Evolutionary conservation across 345 rosid species (phyloP), one percentile per base, ranked within the genome.

Genomic region (Corchorus capsularis): DNA sequence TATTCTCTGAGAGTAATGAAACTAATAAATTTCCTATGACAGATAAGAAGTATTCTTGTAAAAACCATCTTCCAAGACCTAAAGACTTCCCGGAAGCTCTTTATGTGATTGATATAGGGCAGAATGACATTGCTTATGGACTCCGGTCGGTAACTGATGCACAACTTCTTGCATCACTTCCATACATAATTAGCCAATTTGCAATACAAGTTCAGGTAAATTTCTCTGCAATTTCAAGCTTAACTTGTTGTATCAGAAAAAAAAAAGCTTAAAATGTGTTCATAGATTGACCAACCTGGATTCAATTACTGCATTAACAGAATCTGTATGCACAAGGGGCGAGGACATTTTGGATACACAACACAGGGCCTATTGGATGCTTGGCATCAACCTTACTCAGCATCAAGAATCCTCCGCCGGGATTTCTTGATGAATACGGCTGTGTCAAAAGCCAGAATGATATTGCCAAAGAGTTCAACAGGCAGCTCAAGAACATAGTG

Each of bases 381-480:
- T 79, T 90, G 82, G 88, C 94, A 27, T 74, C 53, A 10, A 79
- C 81, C 0, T 57, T 82, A 8, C 56, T 68, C 41, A 8, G 57
- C 47, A 71, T 67, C 4, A 66, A 75, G 1, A 32, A 80, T 65
- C 87, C 81, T 55, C 43, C 50, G 22, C 65, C 76, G 0, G 59
- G 72, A 0, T 75, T 82, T 13, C 88, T 93, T 55, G 97, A 94
- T 68, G 82, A 81, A 49, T 78, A 79, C 32, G 94, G 97, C 19
- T 94, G 98, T 34, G 87, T 94, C 67, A 87, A 93, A 85, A 82
- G 84, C 65, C 97, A 93, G 70, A 93, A 93, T 80, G 88, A 88
- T 50, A 91, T 91, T 88, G 92, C 97, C 2, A 55, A 87, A 14
- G 93, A 91, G 89, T 92, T 94, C 83, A 94, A 94, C 73, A 82